Conservation (phyloP, 2,329 filamentous ascomycete species). For the Fusarium duplospermum region DNA sequence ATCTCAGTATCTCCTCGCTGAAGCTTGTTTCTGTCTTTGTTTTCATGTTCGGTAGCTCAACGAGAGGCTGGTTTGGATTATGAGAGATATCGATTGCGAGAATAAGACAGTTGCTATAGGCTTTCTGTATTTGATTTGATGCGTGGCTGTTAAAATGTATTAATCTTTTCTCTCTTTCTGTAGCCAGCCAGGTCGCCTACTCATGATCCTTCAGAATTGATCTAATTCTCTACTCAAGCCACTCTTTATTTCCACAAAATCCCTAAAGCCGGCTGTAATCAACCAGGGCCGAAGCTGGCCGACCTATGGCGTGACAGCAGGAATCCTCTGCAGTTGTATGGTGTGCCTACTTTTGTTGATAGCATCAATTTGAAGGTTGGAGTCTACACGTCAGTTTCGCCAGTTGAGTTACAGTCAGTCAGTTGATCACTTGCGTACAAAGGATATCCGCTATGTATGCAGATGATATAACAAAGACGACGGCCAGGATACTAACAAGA, state of each 20-base stretch:
- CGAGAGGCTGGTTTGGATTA: background rate
- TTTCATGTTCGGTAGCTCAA: background rate
- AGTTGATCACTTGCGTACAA: background rate
- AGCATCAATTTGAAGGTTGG: background rate
- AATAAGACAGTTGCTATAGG: background rate
- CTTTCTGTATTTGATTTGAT: background rate
- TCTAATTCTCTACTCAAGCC: no score
- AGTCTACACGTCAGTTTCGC: no score
- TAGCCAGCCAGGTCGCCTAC: background rate
- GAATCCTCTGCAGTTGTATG: background rate
- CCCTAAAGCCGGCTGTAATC: background rate
- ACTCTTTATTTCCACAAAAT: background rate
- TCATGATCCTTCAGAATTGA: no score
- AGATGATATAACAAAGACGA: background rate
- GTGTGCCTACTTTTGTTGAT: background rate
- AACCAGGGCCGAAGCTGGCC: background rate
- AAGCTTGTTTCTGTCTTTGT: background rate
- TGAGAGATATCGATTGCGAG: background rate
- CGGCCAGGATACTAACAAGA: fast-evolving
- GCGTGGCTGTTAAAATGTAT: background rate
- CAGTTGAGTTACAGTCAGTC: no score
- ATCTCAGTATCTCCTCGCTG: no score
- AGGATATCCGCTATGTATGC: background rate
- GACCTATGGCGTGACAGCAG: no score
- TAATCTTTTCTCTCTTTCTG: no score